Conservation (phyloP, 768 basidiomycete genomes). For the Lactifluus subvellereus region DNA sequence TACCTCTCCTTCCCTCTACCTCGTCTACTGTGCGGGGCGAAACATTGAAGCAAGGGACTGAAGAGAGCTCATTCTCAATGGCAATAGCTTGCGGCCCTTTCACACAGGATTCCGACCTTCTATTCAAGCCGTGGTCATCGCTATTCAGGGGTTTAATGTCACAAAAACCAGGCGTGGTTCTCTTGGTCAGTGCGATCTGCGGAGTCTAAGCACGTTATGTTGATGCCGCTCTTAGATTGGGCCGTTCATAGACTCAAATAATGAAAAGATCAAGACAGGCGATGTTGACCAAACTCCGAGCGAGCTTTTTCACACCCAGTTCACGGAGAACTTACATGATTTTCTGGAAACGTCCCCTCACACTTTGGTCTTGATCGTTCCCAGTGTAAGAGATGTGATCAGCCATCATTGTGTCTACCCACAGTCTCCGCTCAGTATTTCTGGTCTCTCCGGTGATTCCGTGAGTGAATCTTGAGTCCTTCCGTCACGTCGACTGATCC, state of each 20-base stretch:
- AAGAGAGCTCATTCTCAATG: constrained; percentile 52
- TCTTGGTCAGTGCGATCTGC: constrained; percentile 53
- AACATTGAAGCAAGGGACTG: constrained; percentile 35
- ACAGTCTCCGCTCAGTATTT: constrained; percentile 53
- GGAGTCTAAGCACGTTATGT: not conserved
- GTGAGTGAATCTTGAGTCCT: constrained; percentile 37
- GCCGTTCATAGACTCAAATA: constrained; percentile 80
- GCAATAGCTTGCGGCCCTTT: constrained; percentile 82
- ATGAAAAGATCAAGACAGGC: constrained; percentile 70
- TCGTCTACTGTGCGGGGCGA: constrained; percentile 35
- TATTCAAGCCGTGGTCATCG: constrained; percentile 63
- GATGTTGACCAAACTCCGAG: constrained; percentile 59
- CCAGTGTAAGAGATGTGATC: constrained; percentile 76
- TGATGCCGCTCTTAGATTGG: constrained; percentile 54
- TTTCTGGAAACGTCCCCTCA: constrained; percentile 59
- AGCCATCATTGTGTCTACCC: constrained; percentile 81
- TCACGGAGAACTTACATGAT: constrained; percentile 49
- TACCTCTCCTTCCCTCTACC: constrained; percentile 47
- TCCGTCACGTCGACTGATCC: not conserved
- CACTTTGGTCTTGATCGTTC: constrained; percentile 71
- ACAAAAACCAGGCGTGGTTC: constrained; percentile 65
- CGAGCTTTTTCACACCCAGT: constrained; percentile 62
- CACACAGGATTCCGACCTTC: constrained; percentile 70
- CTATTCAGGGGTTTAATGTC: constrained; percentile 57
- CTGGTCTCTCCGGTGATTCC: constrained; percentile 41